phyloP scores from a whole-genome alignment of 129 eudicot genomes.

The Arctium minus region DNA sequence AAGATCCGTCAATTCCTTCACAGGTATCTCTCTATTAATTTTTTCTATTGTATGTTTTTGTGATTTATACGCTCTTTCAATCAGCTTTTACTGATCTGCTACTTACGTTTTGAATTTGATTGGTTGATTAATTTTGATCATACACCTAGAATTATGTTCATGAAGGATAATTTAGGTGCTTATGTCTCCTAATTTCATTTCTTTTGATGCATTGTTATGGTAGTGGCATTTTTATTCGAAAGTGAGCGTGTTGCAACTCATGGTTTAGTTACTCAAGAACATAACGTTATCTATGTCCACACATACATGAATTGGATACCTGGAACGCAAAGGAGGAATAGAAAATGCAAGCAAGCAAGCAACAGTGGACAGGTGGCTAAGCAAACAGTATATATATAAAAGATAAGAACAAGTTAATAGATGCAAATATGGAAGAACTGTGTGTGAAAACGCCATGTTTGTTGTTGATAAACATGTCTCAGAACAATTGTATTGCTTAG shows the following conservation, averaged over 20 bases:
- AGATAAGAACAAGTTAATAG: not conserved
- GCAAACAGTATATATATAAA: not conserved
- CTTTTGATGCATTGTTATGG: not conserved
- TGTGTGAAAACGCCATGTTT: not conserved
- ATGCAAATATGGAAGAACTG: not conserved
- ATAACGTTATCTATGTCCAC: not conserved
- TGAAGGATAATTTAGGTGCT: not conserved
- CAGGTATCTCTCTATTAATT: constrained; percentile 32
- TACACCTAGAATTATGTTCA: not conserved
- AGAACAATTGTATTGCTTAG: not conserved
- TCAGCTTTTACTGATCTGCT: not conserved
- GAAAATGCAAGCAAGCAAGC: not conserved
- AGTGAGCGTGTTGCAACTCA: not conserved
- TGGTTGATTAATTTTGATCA: not conserved
- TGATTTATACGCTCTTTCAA: not conserved
- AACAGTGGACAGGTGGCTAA: not conserved
- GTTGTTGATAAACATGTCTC: constrained; percentile 8
- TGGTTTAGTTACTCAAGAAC: not conserved
- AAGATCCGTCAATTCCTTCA: constrained; percentile 64
- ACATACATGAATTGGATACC: not conserved
- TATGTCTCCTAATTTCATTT: not conserved
- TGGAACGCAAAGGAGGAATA: not conserved
- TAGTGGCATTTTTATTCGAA: not conserved
- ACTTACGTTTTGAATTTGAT: not conserved
- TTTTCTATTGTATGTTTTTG: not conserved